Evolutionary conservation across 176 grass and related monocot genomes (phyloP), one percentile per base, ranked within the genome.

Genomic region (Elaeis guineensis): DNA sequence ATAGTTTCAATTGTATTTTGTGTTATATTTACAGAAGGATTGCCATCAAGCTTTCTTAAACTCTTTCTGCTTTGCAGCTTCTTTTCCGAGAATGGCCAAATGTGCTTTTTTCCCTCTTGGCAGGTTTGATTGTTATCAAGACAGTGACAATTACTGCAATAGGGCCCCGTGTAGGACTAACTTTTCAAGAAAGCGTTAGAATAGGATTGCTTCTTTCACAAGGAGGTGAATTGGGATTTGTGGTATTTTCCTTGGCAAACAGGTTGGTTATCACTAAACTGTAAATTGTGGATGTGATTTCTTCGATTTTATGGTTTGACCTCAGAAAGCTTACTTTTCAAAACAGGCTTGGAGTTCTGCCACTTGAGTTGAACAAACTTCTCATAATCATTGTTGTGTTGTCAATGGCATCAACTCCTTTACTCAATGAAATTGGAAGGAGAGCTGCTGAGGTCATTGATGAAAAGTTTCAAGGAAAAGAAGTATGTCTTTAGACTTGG

Each of bases 241-340:
- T 97, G 73, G 92, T 97, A 54, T 91, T 97, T 85, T 97, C 92
- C 60, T 85, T 97, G 58, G 93, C 93, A 66, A 97, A 97, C 68
- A 90, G 87, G 87, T 86, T 25, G 39, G 29, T 82, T 65, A 15
- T 53, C 62, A 18, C 9, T 19, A 54, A 64, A 35, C 15, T 69
- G 12, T 29, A 48, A 11, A 17, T 60, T 39, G 39, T 15, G 11
- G 54, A 30, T 28, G 26, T 72, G 1, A 12, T 19, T 50, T 61
- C 6, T 51, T 4, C 66, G 39, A 16, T 68, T 32, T 60, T 65
- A 44, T 76, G 59, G 11, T 77, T 3, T 17, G 28, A 7, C 30
- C 57, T 79, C 17, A 66, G n/a, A 50, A 28, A 9, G 39, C 51
- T 28, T 73, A 11, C 20, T 63, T 57, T 51, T 63, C 62, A 35